A percentile compares a stretch with the other conserved stretches of the same genome.
Evolutionary conservation across 257 asterid genomes (phyloP).

Genomic region (Nemophila menziesii): DNA sequence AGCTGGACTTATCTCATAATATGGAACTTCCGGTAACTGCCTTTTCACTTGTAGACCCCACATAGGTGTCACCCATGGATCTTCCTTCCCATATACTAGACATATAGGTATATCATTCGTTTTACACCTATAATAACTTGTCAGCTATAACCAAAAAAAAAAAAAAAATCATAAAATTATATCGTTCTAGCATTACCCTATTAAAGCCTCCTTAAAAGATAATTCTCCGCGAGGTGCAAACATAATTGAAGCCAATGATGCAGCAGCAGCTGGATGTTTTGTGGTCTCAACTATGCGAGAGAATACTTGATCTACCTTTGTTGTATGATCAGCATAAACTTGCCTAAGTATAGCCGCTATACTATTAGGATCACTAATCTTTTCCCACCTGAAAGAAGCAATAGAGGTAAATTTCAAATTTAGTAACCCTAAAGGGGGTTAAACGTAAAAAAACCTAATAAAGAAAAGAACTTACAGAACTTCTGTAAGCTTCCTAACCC

Average conservation of each 20-base stretch:
- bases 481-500: conserved; percentile 42
- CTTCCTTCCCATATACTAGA: conserved; percentile 85
- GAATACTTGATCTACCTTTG: conserved; percentile 66
- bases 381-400: conserved; percentile 58
- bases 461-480: conserved; percentile 38
- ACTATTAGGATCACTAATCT: conserved; percentile 76
- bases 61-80: conserved; percentile 88
- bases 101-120: conserved; percentile 50
- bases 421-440: no score
- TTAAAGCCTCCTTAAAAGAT: conserved; percentile 57
- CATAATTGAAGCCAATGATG: conserved; percentile 83
- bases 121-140: conserved; percentile 40
- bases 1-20: conserved; percentile 85
- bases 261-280: conserved; percentile 94
- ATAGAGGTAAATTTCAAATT: background rate
- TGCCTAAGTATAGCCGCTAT: conserved; percentile 72
- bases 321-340: conserved; percentile 79
- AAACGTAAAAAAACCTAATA: background rate
- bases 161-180: background rate
- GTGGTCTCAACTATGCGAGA: conserved; percentile 55
- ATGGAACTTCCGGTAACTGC: conserved; percentile 67
- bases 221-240: conserved; percentile 70
- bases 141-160: conserved; percentile 3
- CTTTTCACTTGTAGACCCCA: conserved; percentile 63
- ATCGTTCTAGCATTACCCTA: conserved; percentile 28